These are phyloP conservation scores for Magnaporthiopsis incrustans DNA, from an alignment of 2,329 filamentous ascomycete species.

Conservation along the genomic window DNA sequence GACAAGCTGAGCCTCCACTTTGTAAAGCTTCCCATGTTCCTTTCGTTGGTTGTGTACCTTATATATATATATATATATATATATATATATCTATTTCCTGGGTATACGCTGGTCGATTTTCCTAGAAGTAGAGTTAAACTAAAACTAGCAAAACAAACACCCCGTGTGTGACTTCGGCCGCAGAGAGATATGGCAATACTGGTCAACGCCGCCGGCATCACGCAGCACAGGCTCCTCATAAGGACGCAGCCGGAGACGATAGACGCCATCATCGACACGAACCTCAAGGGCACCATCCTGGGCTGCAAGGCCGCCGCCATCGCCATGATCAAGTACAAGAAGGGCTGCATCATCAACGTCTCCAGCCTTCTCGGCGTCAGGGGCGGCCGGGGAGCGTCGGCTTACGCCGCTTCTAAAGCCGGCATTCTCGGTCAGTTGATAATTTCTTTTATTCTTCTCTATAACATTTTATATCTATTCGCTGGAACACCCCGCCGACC, in stretches of 20 bases:
- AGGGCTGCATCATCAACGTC: constrained; percentile 72
- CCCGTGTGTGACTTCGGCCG: no score
- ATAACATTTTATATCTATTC: constrained; percentile 7
- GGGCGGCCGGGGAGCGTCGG: constrained; percentile 58
- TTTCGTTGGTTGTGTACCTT: not conserved
- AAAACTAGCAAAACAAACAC: no score
- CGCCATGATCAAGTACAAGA: constrained; percentile 6
- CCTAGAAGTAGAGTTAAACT: no score
- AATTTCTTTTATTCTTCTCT: constrained; percentile 12
- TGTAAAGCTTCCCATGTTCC: constrained; percentile 2
- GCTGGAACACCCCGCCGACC: not conserved
- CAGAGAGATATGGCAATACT: constrained; percentile 43
- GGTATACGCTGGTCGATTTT: no score
- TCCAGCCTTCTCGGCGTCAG: constrained; percentile 66
- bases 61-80: no score
- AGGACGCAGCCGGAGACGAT: constrained; percentile 42
- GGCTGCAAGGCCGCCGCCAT: constrained; percentile 43
- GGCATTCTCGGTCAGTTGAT: constrained; percentile 56
- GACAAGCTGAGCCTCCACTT: constrained; percentile 6
- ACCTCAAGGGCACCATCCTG: constrained; percentile 58
- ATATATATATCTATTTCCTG: no score
- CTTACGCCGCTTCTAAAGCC: constrained; percentile 75
- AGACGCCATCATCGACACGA: constrained; percentile 55
- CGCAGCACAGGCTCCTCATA: constrained; percentile 57
- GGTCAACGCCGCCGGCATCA: constrained; percentile 72